phyloP scores from a whole-genome alignment of 805 yeast genomes.

The Cyberlindnera veronae region DNA sequence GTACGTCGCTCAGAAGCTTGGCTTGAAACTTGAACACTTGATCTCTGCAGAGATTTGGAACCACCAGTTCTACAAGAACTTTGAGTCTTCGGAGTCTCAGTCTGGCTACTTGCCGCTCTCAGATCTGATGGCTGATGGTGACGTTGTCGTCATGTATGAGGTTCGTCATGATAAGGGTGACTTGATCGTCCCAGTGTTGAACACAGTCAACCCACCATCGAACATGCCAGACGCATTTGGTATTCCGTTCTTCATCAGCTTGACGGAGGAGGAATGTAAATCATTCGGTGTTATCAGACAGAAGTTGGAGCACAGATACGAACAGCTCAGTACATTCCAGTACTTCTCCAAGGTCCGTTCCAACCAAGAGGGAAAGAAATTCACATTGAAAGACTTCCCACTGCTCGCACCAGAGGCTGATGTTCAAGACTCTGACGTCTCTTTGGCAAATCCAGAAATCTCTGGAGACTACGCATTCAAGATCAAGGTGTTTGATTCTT shows the following conservation, averaged over 20 bases:
- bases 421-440: slow-evolving; percentile 44
- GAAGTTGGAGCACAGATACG: slow-evolving; percentile 50
- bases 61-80: slow-evolving; percentile 64
- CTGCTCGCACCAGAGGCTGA: slow-evolving; percentile 31
- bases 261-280: slow-evolving; percentile 46
- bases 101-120: slow-evolving; percentile 56
- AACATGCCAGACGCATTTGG: slow-evolving; percentile 56
- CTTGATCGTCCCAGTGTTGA: slow-evolving; percentile 59
- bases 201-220: slow-evolving; percentile 38
- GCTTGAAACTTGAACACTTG: slow-evolving; percentile 35
- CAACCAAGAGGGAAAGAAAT: slow-evolving; percentile 10
- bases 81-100: slow-evolving; percentile 55
- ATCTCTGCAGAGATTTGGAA: slow-evolving; percentile 62
- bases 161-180: slow-evolving; percentile 40
- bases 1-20: slow-evolving; percentile 52
- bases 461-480: slow-evolving; percentile 48
- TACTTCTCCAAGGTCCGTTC: slow-evolving; percentile 30
- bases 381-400: slow-evolving; percentile 35
- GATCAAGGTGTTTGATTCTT: slow-evolving; percentile 37
- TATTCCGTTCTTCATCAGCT: slow-evolving; percentile 67
- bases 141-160: slow-evolving; percentile 66
- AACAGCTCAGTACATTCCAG: slow-evolving; percentile 44
- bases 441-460: slow-evolving; percentile 50
- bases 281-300: slow-evolving; percentile 57
- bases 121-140: slow-evolving; percentile 61